Evolutionary conservation across 2,329 filamentous ascomycete species (phyloP).

Genomic region (Arthrocladium fulminans): DNA sequence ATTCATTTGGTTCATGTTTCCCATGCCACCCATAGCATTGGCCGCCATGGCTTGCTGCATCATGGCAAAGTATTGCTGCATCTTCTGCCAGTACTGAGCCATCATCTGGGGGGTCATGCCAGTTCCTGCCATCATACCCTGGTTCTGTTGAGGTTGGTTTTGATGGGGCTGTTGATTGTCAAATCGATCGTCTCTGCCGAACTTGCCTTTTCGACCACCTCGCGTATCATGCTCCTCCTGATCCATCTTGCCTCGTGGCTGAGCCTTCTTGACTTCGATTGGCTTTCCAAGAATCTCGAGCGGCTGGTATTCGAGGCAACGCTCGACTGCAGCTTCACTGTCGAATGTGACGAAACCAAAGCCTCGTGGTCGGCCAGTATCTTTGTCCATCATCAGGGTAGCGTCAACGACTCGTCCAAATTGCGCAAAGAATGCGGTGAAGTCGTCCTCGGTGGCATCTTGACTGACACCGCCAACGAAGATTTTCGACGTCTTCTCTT

Average conservation of each 20-base stretch:
- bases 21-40: conserved; percentile 55
- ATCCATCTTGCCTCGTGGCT: conserved; percentile 85
- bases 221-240: conserved; percentile 70
- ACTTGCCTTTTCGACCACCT: conserved; percentile 36
- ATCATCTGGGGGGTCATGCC: conserved; percentile 94
- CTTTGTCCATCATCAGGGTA: conserved; percentile 99
- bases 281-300: conserved; percentile 91
- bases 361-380: conserved; percentile 89
- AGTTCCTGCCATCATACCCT: conserved; percentile 26
- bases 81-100: conserved; percentile 96
- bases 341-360: conserved; percentile 99
- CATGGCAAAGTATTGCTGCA: conserved; percentile 94
- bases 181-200: conserved; percentile 33
- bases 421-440: conserved; percentile 92
- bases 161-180: conserved; percentile 39
- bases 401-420: conserved; percentile 95
- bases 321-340: conserved; percentile 87
- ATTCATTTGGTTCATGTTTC: conserved; percentile 42
- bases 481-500: conserved; percentile 97
- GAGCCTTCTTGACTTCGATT: conserved; percentile 97
- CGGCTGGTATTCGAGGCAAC: conserved; percentile 65
- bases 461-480: conserved; percentile 97
- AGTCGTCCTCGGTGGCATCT: conserved; percentile 91
- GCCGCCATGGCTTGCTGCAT: conserved; percentile 84
- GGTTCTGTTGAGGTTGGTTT: conserved; percentile 33